These are phyloP conservation scores for Apiosordaria backusii DNA, from an alignment of 495 filamentous ascomycete species.

Conservation along the genomic window DNA sequence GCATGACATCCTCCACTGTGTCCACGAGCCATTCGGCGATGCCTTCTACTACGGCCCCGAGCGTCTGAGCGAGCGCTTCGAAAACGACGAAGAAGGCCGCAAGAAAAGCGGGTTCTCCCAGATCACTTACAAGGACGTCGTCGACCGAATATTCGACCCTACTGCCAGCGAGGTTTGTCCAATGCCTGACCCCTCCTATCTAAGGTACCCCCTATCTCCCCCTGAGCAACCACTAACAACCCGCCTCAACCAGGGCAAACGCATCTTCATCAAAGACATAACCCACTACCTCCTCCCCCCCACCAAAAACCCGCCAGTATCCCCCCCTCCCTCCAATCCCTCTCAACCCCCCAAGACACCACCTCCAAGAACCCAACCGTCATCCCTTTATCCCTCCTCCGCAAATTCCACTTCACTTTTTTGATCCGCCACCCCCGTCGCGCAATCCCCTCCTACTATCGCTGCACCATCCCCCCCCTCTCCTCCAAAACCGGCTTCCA, in stretches of 20 bases:
- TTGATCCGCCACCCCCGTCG: conserved; percentile 87
- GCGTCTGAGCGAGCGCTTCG: conserved; percentile 71
- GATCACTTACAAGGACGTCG: conserved; percentile 70
- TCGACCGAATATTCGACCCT: conserved; percentile 66
- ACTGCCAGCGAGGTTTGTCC: conserved; percentile 47
- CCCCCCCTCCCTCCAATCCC: conserved; percentile 63
- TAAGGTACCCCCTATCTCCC: background rate
- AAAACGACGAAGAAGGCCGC: conserved; percentile 65
- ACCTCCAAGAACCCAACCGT: conserved; percentile 70
- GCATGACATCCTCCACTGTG: conserved; percentile 68
- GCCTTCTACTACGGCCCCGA: conserved; percentile 95
- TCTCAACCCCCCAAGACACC: conserved; percentile 59
- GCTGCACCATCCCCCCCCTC: conserved; percentile 91
- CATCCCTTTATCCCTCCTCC: conserved; percentile 64
- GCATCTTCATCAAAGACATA: conserved; percentile 97
- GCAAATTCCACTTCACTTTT: conserved; percentile 89
- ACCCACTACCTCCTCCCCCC: conserved; percentile 83
- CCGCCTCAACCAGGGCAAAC: conserved; percentile 56
- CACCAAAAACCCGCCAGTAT: conserved; percentile 60
- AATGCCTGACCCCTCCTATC: too few relatives aligned
- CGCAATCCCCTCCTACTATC: conserved; percentile 88
- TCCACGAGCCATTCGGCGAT: conserved; percentile 96
- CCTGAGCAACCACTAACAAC: background rate
- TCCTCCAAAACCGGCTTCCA: conserved; percentile 77
- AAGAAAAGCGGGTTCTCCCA: conserved; percentile 69